Conservation (phyloP, 805 yeast genomes). For the Lipomyces lipofer region DNA sequence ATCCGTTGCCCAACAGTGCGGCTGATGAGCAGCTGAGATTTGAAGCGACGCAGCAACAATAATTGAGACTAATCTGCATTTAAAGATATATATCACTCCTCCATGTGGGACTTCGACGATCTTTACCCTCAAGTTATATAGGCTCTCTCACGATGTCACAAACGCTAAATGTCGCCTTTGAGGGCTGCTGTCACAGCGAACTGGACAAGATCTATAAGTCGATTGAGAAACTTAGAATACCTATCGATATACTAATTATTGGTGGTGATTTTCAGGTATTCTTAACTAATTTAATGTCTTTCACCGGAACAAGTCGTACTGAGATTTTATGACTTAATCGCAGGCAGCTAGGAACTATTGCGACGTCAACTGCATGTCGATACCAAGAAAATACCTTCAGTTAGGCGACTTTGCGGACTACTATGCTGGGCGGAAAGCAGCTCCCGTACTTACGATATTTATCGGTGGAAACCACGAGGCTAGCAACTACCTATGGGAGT, state of each 20-base stretch:
- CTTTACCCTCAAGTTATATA: no score
- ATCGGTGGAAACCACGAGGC: conserved; percentile 97
- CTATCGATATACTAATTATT: conserved; percentile 64
- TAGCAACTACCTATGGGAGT: conserved; percentile 69
- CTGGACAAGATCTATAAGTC: conserved; percentile 57
- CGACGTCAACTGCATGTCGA: conserved; percentile 70
- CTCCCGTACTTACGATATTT: conserved; percentile 77
- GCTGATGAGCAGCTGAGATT: no score
- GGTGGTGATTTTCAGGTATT: conserved; percentile 75
- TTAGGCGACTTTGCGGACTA: conserved; percentile 82
- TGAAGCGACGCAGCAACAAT: neutral
- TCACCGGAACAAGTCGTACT: neutral
- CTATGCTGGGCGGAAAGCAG: conserved; percentile 57
- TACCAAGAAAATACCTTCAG: conserved; percentile 72
- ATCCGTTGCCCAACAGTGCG: no score
- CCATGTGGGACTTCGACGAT: no score
- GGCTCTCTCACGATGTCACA: no score
- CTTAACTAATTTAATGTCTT: no score
- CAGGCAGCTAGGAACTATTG: conserved; percentile 62
- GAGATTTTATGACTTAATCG: neutral
- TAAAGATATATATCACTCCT: no score
- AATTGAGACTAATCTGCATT: neutral
- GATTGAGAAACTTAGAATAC: conserved; percentile 32
- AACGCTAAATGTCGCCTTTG: conserved; percentile 57
- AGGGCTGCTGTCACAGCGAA: conserved; percentile 91